Percentiles rank a stretch among this genome's conserved stretches.
Evolutionary conservation across 345 rosid genomes (phyloP).

Genomic region (Eucalyptus fibrosa): DNA sequence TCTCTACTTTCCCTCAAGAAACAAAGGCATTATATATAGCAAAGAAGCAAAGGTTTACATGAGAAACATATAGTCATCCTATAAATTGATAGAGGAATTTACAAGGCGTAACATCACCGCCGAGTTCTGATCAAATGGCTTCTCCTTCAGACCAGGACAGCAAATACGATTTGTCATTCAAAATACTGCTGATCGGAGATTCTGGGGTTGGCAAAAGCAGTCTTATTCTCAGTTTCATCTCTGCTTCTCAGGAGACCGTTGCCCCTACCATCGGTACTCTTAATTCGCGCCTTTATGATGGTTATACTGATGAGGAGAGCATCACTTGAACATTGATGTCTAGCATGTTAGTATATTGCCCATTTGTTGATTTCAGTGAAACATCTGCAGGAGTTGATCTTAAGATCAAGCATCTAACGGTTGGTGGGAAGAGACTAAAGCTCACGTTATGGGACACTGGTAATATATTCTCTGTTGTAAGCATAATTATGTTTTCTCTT

Average conservation of each 20-base stretch:
- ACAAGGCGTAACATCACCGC: neutral
- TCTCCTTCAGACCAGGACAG: constrained; percentile 32
- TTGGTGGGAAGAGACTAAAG: neutral
- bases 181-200: constrained; percentile 60
- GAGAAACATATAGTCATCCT: neutral
- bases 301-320: neutral
- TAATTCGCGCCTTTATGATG: neutral
- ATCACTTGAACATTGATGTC: neutral
- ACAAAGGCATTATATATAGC: neutral
- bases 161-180: constrained; percentile 52
- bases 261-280: constrained; percentile 51
- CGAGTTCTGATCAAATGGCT: constrained; percentile 15
- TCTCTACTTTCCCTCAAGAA: neutral
- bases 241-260: constrained; percentile 44
- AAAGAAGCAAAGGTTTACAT: neutral
- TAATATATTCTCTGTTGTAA: neutral
- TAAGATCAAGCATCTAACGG: neutral
- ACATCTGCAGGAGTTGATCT: neutral
- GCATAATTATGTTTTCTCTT: neutral
- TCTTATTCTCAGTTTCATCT: constrained; percentile 57
- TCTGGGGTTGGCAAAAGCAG: constrained; percentile 75
- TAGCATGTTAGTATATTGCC: neutral
- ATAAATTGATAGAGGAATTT: neutral
- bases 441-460: constrained; percentile 3
- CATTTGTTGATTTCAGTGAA: neutral